Evolutionary conservation across 306 rosid genomes (phyloP), one percentile per base, ranked within the genome.

Genomic region (Castanea mollissima): DNA sequence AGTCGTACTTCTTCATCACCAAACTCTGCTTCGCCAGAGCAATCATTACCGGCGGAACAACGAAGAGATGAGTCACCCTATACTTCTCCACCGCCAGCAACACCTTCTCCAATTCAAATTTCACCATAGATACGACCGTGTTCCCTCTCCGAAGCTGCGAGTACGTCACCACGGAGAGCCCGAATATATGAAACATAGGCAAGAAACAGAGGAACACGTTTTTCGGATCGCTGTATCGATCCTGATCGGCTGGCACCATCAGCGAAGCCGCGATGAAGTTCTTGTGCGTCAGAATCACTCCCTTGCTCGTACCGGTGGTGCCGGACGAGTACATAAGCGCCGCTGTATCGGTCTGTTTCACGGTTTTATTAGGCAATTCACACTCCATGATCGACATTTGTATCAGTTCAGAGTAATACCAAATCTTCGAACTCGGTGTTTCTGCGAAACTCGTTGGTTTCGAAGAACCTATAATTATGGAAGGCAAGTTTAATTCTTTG

Each of bases 281-380:
- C 41, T 68, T 25, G 3, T 89, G 93, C n/a, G 84, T 89, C 71
- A 89, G 51, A 77, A 83, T 80, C 77, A 85, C 88, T 79, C 93
- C 89, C 76, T 89, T 83, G 80, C 85, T 87, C 12, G 35, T 82
- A 68, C 92, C 86, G 0, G 88, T 89, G 16, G 88, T 89, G 4
- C 90, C 90, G 1, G 89, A 89, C 10, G 92, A 89, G 81, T 88
- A 88, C 46, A 88, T 6, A 23, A 88, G 83, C 38, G 80, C 89
- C 23, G 87, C 92, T 69, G 78, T 77, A 60, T 89, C 92, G 27
- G 69, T 78, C 69, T 86, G 90, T 6, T 13, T 67, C 2, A 64
- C 83, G 11, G 62, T 41, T 18, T 4, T 60, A 8, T 5, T 59
- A 27, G 76, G 78, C 12, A 81, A 32, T 16, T 84, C 34, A 29